A percentile compares a stretch with the other conserved stretches of the same genome.
phyloP scores from a whole-genome alignment of 2,329 filamentous ascomycete species.

The Trichoderma cornu-damae region DNA sequence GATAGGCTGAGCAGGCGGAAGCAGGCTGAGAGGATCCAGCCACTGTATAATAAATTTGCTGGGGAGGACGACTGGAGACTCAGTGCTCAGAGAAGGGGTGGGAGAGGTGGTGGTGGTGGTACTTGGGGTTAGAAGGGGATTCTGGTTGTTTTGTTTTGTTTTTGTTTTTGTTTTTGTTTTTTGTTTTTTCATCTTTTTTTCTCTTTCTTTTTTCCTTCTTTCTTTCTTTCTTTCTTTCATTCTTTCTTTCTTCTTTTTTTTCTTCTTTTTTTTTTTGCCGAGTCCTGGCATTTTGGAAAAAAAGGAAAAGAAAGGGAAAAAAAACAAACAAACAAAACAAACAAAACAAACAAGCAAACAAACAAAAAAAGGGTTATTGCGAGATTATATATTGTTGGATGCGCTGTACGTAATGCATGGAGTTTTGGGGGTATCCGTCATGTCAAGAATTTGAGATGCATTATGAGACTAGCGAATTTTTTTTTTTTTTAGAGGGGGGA shows the following conservation, averaged over 20 bases:
- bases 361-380: neutral
- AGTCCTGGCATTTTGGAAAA: no score
- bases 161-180: neutral
- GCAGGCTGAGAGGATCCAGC: slow-evolving; percentile 91
- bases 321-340: no score
- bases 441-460: neutral
- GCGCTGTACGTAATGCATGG: neutral
- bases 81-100: slow-evolving; percentile 78
- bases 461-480: neutral
- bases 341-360: no score
- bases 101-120: slow-evolving; percentile 76
- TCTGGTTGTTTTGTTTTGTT: neutral
- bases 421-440: neutral
- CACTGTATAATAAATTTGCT: slow-evolving; percentile 86
- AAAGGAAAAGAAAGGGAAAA: no score
- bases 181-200: neutral
- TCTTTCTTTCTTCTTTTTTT: no score
- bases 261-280: no score
- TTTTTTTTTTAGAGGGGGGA: no score
- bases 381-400: neutral
- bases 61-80: slow-evolving; percentile 94
- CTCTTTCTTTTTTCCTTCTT: no score
- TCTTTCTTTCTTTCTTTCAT: no score
- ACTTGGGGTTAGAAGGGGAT: slow-evolving; percentile 69
- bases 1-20: slow-evolving; percentile 85